Evolutionary conservation across 345 rosid species (phyloP), one percentile per base, ranked within the genome.

Genomic region (Salix koriyanagi): DNA sequence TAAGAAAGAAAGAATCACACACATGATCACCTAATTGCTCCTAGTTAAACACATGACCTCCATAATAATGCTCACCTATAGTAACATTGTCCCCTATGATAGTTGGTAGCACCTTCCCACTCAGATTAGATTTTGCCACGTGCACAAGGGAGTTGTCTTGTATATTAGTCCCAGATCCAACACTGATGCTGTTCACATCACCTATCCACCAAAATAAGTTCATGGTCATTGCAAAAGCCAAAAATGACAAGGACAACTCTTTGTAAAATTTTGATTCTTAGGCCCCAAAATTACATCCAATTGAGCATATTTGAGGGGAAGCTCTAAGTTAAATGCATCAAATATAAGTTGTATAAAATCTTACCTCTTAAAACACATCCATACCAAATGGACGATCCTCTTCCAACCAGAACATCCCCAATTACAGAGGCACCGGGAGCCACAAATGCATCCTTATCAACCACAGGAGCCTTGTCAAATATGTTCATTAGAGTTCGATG

Each of bases 61-160:
- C 15, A 19, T 14, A 58, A 68, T 39, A 71, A 37, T 28, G 77
- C 97, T 87, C 80, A 96, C 97, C 99, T 73, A 96, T 87, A 52
- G 97, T 96, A 62, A 96, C 98, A 87, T 91, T 93, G 87, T 96
- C 93, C n/a, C 99, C 97, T 26, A 93, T 88, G 73, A 76, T 86
- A 44, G 93, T 93, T 65, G 98, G 92, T 65, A 86, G 86, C 75
- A 91, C 99, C 83, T 92, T 96, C 69, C 99, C 99, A 74, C 93
- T 89, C 72, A 95, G 82, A 84, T 93, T 93, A 75, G 99, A 89
- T 83, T 96, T 96, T 60, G 96, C 99, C 62, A 93, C 98, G 73
- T 93, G 97, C 81, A 96, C 96, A 78, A 96, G 96, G 36, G 99
- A 91, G 81, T 96, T 93, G 83, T 96, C 99, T 77, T 96, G 99